These are phyloP conservation scores for Przewalskia tangutica DNA, from an alignment of 257 asterid species.

Conservation along the genomic window DNA sequence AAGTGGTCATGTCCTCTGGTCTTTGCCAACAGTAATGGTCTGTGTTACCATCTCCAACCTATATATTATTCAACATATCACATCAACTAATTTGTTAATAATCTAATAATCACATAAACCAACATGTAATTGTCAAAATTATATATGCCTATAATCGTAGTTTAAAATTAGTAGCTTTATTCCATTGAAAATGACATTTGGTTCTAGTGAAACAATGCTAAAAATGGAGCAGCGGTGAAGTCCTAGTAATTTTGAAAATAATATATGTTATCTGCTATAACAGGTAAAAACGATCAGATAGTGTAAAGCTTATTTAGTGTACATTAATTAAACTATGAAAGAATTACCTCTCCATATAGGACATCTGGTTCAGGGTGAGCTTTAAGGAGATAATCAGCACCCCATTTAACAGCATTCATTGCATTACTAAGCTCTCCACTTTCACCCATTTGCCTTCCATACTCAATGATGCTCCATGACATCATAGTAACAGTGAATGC, in stretches of 20 bases:
- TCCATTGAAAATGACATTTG: not conserved
- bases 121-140: not conserved
- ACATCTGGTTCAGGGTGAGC: conserved; percentile 87
- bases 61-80: conserved; percentile 1
- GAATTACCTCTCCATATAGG: conserved; percentile 77
- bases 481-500: conserved; percentile 91
- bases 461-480: conserved; percentile 92
- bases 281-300: not conserved
- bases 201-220: not conserved
- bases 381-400: conserved; percentile 90
- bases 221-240: not conserved
- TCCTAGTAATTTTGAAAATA: too few relatives aligned
- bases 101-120: not conserved
- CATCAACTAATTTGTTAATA: too few relatives aligned
- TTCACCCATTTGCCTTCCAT: conserved; percentile 62
- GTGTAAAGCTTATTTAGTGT: not conserved
- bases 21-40: conserved; percentile 95
- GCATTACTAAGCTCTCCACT: conserved; percentile 80
- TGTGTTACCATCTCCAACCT: conserved; percentile 94
- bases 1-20: conserved; percentile 93
- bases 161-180: not conserved
- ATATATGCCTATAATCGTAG: not conserved
- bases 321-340: not conserved
- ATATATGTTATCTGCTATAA: too few relatives aligned
- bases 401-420: conserved; percentile 89